Conservation (phyloP, 75 land plant species). For the Larix kaempferi region DNA sequence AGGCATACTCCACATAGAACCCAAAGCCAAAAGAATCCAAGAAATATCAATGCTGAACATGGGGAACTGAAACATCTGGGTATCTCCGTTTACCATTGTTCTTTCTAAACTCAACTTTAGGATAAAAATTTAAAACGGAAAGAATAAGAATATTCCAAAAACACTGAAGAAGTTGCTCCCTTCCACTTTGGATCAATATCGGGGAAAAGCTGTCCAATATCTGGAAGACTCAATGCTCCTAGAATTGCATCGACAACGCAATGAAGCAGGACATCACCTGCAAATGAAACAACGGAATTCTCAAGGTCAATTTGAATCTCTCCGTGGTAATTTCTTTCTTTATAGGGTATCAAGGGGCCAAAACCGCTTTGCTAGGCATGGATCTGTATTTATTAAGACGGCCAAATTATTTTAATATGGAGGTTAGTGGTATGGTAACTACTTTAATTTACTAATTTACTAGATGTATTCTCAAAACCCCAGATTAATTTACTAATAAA, state of each 20-base stretch:
- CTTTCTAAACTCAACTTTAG: not conserved
- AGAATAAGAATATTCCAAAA: conserved; percentile 32
- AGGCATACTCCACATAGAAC: not conserved
- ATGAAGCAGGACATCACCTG: conserved; percentile 53
- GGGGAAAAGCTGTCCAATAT: conserved; percentile 51
- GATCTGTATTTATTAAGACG: not conserved
- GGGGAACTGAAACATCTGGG: not conserved
- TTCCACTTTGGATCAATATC: conserved; percentile 49
- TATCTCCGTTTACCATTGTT: not conserved
- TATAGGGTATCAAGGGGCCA: not conserved
- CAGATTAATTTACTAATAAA: not conserved
- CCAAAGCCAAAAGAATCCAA: not conserved
- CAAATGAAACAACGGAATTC: conserved; percentile 12
- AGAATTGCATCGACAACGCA: conserved; percentile 53
- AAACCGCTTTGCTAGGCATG: not conserved
- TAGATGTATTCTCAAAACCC: not conserved
- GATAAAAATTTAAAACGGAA: not conserved
- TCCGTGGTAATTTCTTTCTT: not conserved
- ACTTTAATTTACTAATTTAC: not conserved
- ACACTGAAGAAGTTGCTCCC: conserved; percentile 42
- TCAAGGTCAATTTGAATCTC: not conserved
- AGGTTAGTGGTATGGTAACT: not conserved
- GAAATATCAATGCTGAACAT: not conserved
- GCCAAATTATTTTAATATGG: not conserved
- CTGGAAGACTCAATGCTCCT: conserved; percentile 48